A percentile compares a stretch with the other conserved stretches of the same genome.
Evolutionary conservation across 495 filamentous ascomycete species (phyloP).

Genomic region (Xylaria sp.): DNA sequence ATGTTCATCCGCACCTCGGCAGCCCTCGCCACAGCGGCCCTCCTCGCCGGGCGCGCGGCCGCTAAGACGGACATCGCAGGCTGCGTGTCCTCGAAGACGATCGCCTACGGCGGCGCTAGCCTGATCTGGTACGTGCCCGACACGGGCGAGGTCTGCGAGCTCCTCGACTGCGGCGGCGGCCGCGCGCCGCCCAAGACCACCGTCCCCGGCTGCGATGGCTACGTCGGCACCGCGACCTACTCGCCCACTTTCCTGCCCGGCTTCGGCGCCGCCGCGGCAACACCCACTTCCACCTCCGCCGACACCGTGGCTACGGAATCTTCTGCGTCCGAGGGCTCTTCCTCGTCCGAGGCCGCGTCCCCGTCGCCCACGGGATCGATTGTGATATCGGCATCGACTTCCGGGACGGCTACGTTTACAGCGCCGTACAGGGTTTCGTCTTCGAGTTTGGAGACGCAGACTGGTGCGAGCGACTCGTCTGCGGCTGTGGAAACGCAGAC

Average conservation of each 20-base stretch:
- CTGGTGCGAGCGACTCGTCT: not conserved
- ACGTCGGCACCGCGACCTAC: constrained; percentile 63
- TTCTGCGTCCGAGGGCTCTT: constrained; percentile 20
- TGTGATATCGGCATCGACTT: not conserved
- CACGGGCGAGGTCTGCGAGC: constrained; percentile 65
- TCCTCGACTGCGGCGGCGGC: constrained; percentile 70
- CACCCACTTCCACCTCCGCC: constrained; percentile 12
- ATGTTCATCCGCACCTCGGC: constrained; percentile 31
- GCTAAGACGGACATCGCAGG: constrained; percentile 57
- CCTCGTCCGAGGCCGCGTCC: not conserved
- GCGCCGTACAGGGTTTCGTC: no score
- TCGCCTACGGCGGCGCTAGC: constrained; percentile 50
- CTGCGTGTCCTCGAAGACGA: constrained; percentile 45
- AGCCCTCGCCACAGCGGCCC: constrained; percentile 31
- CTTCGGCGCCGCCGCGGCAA: constrained; percentile 30
- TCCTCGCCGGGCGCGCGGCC: constrained; percentile 35
- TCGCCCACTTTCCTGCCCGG: constrained; percentile 57
- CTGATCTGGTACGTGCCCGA: constrained; percentile 60
- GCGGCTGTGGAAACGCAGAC: not conserved
- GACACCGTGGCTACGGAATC: constrained; percentile 29
- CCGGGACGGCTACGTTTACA: not conserved
- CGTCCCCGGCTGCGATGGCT: constrained; percentile 63
- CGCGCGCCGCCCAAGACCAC: constrained; percentile 65
- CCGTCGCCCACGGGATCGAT: no score
- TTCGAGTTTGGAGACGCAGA: not conserved